A percentile compares a stretch with the other conserved stretches of the same genome.
phyloP scores from a whole-genome alignment of 192 early-diverging fungal species.

The Linnemannia elongata region DNA sequence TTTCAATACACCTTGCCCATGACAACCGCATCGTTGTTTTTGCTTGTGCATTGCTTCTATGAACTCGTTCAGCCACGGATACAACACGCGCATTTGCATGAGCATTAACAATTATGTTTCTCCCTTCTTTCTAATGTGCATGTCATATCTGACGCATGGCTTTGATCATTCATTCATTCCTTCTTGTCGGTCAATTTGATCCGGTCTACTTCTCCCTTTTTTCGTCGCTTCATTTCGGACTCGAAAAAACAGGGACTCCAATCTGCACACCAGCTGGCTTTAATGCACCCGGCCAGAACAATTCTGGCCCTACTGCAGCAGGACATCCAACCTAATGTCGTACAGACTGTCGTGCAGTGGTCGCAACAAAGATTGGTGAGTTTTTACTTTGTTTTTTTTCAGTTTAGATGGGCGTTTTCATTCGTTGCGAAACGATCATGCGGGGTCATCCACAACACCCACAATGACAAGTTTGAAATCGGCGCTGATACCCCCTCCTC shows the following conservation, averaged over 20 bases:
- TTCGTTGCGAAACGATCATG: background rate
- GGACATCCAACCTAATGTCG: constrained; percentile 24
- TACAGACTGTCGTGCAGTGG: constrained; percentile 31
- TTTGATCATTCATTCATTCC: background rate
- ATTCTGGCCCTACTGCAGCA: constrained; percentile 32
- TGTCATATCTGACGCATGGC: constrained; percentile 1
- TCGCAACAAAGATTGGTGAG: constrained; percentile 42
- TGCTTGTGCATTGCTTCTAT: background rate
- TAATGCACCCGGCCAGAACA: constrained; percentile 20
- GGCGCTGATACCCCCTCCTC: background rate
- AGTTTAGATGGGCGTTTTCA: constrained; percentile 1
- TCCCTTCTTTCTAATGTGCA: background rate
- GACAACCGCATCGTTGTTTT: background rate
- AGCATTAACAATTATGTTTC: background rate
- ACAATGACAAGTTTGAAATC: background rate
- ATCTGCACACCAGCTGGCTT: constrained; percentile 28
- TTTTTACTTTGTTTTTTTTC: background rate
- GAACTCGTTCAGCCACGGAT: background rate
- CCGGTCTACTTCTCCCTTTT: background rate
- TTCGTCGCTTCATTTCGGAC: background rate
- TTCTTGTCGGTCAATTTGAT: background rate
- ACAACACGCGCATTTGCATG: background rate
- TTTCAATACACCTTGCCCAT: background rate
- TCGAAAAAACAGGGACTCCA: constrained; percentile 27
- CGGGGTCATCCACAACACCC: background rate